Evolutionary conservation across 1,284 basidiomycete species (phyloP).

Genomic region (Xerocomus minutiporus): DNA sequence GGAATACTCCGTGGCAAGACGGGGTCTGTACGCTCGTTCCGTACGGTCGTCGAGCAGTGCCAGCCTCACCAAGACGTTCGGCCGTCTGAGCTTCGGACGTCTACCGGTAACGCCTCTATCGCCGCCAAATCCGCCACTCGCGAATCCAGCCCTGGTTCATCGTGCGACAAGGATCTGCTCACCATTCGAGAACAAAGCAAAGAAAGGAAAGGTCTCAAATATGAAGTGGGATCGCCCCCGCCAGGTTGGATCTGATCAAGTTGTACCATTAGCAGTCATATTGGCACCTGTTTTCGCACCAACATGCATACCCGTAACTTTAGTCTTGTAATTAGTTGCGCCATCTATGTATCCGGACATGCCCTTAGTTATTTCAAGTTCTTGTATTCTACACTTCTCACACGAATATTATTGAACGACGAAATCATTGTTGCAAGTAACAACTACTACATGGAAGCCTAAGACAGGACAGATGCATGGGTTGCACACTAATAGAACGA

Average conservation of each 20-base stretch:
- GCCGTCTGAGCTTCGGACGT: slow-evolving; percentile 7
- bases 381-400: not conserved
- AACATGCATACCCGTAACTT: not conserved
- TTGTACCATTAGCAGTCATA: not conserved
- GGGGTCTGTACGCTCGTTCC: slow-evolving; percentile 46
- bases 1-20: slow-evolving; percentile 29
- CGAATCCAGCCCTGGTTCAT: slow-evolving; percentile 7
- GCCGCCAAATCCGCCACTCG: not conserved
- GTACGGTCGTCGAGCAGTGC: slow-evolving; percentile 42
- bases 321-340: not conserved
- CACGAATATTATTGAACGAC: not conserved
- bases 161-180: slow-evolving; percentile 28
- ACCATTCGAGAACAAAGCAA: slow-evolving; percentile 25
- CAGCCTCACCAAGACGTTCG: slow-evolving; percentile 14
- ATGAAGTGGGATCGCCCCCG: slow-evolving; percentile 30
- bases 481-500: slow-evolving; percentile 13
- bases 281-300: not conserved
- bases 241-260: slow-evolving; percentile 45
- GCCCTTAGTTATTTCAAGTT: not conserved
- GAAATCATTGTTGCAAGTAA: slow-evolving; percentile 20
- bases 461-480: slow-evolving; percentile 18
- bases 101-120: slow-evolving; percentile 5
- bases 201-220: slow-evolving; percentile 20
- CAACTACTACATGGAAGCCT: slow-evolving; percentile 23
- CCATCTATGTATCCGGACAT: not conserved